Evolutionary conservation across 345 rosid genomes (phyloP).

Genomic region (Lagerstroemia speciosa): DNA sequence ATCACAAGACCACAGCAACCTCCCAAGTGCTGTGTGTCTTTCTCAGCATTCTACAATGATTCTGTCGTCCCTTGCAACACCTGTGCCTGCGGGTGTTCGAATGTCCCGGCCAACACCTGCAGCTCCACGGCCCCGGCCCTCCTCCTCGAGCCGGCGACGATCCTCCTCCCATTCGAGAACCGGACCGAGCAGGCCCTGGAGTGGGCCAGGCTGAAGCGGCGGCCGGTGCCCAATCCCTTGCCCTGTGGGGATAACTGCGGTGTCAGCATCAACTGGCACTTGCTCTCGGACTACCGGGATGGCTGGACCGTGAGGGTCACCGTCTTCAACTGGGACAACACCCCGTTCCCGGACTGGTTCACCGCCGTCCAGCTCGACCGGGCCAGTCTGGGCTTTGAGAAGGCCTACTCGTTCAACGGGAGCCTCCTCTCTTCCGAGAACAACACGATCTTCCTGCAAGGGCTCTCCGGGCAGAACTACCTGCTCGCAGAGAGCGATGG

Average conservation of each 20-base stretch:
- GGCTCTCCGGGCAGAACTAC: slow-evolving; percentile 21
- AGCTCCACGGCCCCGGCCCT: slow-evolving; percentile 24
- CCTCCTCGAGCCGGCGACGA: slow-evolving; percentile 27
- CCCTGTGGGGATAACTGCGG: slow-evolving; percentile 42
- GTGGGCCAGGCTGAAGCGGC: slow-evolving; percentile 22
- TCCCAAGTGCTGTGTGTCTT: slow-evolving; percentile 46
- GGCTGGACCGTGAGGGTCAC: slow-evolving; percentile 38
- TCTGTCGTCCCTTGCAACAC: slow-evolving; percentile 46
- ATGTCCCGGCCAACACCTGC: slow-evolving; percentile 22
- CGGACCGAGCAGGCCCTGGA: slow-evolving; percentile 26
- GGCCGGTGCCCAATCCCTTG: slow-evolving; percentile 18
- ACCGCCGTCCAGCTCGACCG: slow-evolving; percentile 23
- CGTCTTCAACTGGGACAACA: slow-evolving; percentile 31
- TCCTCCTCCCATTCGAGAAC: slow-evolving; percentile 39
- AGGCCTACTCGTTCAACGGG: slow-evolving; percentile 36
- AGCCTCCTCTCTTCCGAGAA: slow-evolving; percentile 11
- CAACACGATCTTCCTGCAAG: slow-evolving; percentile 27
- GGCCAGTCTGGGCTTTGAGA: slow-evolving; percentile 22
- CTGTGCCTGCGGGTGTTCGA: slow-evolving; percentile 42
- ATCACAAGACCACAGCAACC: slow-evolving; percentile 21
- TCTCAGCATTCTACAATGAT: slow-evolving; percentile 46
- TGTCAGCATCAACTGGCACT: slow-evolving; percentile 36
- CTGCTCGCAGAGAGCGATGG: slow-evolving; percentile 29
- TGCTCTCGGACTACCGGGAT: slow-evolving; percentile 19
- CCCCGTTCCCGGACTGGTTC: slow-evolving; percentile 29